These are phyloP conservation scores for Candida taoyuanica DNA, from an alignment of 805 yeast genomes.

Conservation along the genomic window DNA sequence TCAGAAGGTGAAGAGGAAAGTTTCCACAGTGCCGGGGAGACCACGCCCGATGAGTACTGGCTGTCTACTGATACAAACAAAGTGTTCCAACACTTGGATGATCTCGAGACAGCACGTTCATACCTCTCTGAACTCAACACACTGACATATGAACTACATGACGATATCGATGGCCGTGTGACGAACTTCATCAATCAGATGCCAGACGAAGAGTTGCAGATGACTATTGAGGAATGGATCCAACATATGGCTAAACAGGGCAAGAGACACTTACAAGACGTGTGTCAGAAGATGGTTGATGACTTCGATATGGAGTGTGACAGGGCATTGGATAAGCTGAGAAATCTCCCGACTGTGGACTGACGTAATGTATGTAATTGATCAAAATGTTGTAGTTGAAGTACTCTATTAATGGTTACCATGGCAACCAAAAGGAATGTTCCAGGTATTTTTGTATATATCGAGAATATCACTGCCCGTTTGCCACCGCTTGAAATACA, in stretches of 20 bases:
- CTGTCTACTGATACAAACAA: conserved; percentile 26
- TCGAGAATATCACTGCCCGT: no score
- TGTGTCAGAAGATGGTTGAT: conserved; percentile 43
- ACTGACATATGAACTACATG: conserved; percentile 36
- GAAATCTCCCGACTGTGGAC: conserved; percentile 30
- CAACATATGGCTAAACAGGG: conserved; percentile 50
- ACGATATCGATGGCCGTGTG: conserved; percentile 63
- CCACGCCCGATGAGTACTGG: conserved; percentile 22
- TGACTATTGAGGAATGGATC: conserved; percentile 73
- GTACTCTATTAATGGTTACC: no score
- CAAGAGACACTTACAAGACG: conserved; percentile 40
- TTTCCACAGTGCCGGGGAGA: conserved; percentile 13
- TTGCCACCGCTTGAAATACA: no score
- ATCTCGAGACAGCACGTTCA: conserved; percentile 30
- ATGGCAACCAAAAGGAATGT: no score
- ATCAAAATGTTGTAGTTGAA: no score
- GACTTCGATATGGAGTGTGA: conserved; percentile 45
- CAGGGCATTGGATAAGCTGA: conserved; percentile 42
- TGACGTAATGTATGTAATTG: no score
- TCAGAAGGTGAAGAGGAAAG: conserved; percentile 1
- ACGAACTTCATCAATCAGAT: conserved; percentile 60
- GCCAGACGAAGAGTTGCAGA: conserved; percentile 63
- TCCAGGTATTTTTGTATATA: no score
- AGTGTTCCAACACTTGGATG: conserved; percentile 26
- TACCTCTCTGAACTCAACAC: conserved; percentile 18